Base-by-base conservation (phyloP, 225 moss, liverwort and hornwort species). In the Physcomitrium patens region DNA sequence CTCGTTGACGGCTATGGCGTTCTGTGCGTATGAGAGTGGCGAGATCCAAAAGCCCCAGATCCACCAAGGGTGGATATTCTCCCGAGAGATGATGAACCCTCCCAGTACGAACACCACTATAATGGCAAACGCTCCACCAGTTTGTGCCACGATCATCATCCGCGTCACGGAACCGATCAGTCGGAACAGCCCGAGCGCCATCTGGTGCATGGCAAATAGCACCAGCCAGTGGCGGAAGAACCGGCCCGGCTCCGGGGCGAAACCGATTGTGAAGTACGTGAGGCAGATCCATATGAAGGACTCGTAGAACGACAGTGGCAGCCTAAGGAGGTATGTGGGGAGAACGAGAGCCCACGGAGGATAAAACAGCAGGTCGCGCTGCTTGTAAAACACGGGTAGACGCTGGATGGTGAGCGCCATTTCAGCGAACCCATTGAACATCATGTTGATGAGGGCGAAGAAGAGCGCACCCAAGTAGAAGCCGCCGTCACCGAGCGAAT, bases 171-270 rank as follows among this genome's bases (percentile, higher is more conserved):
- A 86, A 41, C 89, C 94, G 28, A 96, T 79, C 15, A 87, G 65
- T 31, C 94, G 91, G 49, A 96, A 96, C 24, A 96, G 58, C 1
- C 88, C 91, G 4, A 94, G 63, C 26, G 96, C 90, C 96, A 96
- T 90, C 77, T 96, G 96, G 78, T 96, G 96, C 85, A 94, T 84
- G 17, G 84, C 61, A 65, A 96, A 86, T 65, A 96, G 73, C 47
- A 96, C 79, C 53, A 96, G 22, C 73, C 86, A 77, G 0, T 94
- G 92, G 57, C 91, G 88, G 47, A 96, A 96, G 73, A 96, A 96
- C 93, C 93, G 83, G 41, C 45, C 60, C 19, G 89, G 82, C 56
- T 81, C 70, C 1, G 90, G 87, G 50, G 83, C 89, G 2, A 93
- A 85, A 14, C 93, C 95, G 10, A 93, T 84, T 27, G 86, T 78